Evolutionary conservation across 148 eudicot species (phyloP).

Genomic region (Agrostemma githago): DNA sequence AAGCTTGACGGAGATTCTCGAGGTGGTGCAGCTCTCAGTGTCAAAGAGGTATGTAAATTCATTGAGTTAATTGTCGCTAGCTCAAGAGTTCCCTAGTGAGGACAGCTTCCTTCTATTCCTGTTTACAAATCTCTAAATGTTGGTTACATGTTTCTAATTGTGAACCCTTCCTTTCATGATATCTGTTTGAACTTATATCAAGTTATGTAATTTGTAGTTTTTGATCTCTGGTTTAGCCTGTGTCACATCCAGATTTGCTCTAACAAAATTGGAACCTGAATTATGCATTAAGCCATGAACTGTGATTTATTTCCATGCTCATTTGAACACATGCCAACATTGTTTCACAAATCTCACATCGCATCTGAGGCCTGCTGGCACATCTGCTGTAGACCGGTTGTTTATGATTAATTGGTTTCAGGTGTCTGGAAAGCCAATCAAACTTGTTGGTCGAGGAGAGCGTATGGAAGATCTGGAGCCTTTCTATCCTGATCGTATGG

Average conservation of each 20-base stretch:
- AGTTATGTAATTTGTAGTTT: slow-evolving; percentile 1
- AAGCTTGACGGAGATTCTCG: slow-evolving; percentile 98
- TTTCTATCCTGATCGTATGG: slow-evolving; percentile 99
- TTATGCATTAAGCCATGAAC: background rate
- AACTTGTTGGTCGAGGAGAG: slow-evolving; percentile 97
- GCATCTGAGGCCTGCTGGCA: background rate
- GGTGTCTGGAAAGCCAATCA: slow-evolving; percentile 99
- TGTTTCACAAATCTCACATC: background rate
- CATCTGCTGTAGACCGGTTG: slow-evolving; percentile 2
- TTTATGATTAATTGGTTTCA: slow-evolving; percentile 24
- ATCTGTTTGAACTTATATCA: background rate
- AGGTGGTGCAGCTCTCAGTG: slow-evolving; percentile 98
- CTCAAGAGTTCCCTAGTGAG: slow-evolving; percentile 3
- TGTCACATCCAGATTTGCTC: background rate
- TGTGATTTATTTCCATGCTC: background rate
- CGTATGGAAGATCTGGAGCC: slow-evolving; percentile 99
- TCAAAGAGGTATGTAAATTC: slow-evolving; percentile 65
- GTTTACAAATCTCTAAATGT: background rate
- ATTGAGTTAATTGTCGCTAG: background rate
- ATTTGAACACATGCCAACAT: background rate
- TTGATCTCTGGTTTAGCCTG: slow-evolving; percentile 14
- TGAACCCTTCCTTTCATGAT: background rate
- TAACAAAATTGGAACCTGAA: background rate
- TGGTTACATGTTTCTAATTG: background rate
- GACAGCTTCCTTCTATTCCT: background rate